Conservation (phyloP, 75 land plant species). For the Sequoia sempervirens region DNA sequence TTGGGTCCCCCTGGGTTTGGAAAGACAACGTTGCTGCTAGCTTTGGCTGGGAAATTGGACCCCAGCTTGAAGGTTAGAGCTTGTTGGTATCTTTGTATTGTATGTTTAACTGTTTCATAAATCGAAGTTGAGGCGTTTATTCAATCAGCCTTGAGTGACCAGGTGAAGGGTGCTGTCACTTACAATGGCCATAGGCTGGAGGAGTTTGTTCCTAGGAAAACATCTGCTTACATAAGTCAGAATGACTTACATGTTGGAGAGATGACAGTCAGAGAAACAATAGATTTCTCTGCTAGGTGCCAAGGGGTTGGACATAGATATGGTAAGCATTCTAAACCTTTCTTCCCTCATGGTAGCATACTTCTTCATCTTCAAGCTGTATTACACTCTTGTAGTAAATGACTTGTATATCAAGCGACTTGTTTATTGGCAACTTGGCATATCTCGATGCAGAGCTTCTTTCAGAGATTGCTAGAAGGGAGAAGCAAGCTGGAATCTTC, state of each 20-base stretch:
- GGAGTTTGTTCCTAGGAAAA: conserved; percentile 79
- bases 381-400: too few relatives aligned
- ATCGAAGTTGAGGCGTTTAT: neutral
- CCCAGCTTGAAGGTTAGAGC: conserved; percentile 48
- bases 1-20: conserved; percentile 87
- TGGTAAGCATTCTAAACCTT: conserved; percentile 26
- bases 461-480: conserved; percentile 75
- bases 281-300: conserved; percentile 85
- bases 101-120: neutral
- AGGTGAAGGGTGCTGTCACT: conserved; percentile 64
- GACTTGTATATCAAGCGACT: too few relatives aligned
- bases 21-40: conserved; percentile 70
- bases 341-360: neutral
- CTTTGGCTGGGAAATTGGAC: conserved; percentile 79
- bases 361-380: neutral
- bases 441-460: conserved; percentile 50
- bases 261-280: conserved; percentile 88
- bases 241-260: conserved; percentile 81
- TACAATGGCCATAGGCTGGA: conserved; percentile 69
- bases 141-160: neutral
- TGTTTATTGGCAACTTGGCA: neutral
- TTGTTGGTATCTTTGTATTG: neutral
- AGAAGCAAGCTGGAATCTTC: conserved; percentile 72
- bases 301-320: conserved; percentile 80
- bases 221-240: conserved; percentile 88